Evolutionary conservation across 306 rosid genomes (phyloP), one percentile per base, ranked within the genome.

Genomic region (Dalbergia cultrata): DNA sequence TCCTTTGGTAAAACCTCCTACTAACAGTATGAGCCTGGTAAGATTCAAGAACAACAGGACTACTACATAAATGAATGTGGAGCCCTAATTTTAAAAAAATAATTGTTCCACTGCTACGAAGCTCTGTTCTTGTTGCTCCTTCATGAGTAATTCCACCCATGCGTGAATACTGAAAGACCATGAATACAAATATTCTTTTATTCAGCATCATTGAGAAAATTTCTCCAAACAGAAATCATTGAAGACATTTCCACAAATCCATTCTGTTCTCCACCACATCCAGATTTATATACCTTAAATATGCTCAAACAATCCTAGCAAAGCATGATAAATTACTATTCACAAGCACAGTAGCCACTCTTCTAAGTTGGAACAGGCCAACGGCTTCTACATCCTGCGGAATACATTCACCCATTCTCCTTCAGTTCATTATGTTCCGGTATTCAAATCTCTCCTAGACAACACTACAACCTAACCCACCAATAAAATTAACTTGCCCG

Each of bases 401-500:
- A 81, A 62, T 17, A 21, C 33, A 57, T 57, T 35, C 37, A 67
- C 13, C 33, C 67, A 52, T 53, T 49, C 72, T 8, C 54, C 33
- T 72, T 39, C 58, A n/a, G 17, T 26, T n/a, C 13, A 43, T 41
- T 26, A 10, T 8, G 56, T 26, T 65, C 49, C 8, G 47, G 41
- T 59, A 43, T 80, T 44, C 71, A 53, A 3, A 33, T 50, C 18
- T 79, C 33, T 68, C 14, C 67, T 8, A 17, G 5, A 64, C 19
- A 67, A 67, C 68, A 67, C 41, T 37, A 67, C 44, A 78, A 56
- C 45, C 60, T 43, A 79, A 56, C 41, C 60, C 22, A 70, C 17
- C 3, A 16, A 70, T 8, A 19, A 47, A 58, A 45, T 8, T 13
- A n/a, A 17, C 22, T 39, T 16, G 37, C 39, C n/a, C 26, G 13